Conservation (phyloP, 2,329 filamentous ascomycete genomes). For the Herpotrichia juniperi region DNA sequence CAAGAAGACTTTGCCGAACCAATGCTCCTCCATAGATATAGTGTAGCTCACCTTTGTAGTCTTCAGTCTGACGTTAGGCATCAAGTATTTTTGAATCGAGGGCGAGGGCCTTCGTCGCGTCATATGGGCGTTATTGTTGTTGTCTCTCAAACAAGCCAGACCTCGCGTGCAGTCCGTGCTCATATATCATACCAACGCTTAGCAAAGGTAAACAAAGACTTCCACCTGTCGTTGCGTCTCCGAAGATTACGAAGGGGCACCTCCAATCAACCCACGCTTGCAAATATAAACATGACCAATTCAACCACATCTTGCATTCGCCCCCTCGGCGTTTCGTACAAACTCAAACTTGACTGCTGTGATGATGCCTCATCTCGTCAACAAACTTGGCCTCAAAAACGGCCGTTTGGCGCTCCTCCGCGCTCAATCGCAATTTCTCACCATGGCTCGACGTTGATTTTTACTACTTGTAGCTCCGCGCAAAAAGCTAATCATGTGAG, state of each 20-base stretch:
- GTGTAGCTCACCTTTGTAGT: conserved; percentile 30
- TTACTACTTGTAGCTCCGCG: conserved; percentile 47
- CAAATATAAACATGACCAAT: conserved; percentile 39
- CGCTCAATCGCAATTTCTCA: conserved; percentile 14
- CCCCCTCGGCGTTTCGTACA: conserved; percentile 17
- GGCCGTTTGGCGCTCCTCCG: conserved; percentile 23
- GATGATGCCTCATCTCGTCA: conserved; percentile 22
- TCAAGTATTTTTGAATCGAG: conserved; percentile 18
- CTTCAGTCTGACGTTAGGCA: conserved; percentile 22
- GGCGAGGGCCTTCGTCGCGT: conserved; percentile 20
- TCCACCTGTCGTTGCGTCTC: conserved; percentile 30
- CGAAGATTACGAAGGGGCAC: too few species aligned
- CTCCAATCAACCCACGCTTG: conserved; percentile 21
- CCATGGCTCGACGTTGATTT: conserved; percentile 45
- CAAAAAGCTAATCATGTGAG: conserved; percentile 47
- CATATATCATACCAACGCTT: conserved; percentile 33
- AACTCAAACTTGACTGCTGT: too few species aligned
- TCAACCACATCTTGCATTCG: conserved; percentile 27
- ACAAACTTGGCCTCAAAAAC: conserved; percentile 23
- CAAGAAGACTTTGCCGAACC: conserved; percentile 35
- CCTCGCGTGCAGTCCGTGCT: conserved; percentile 16
- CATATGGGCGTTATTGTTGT: conserved; percentile 30
- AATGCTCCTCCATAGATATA: conserved; percentile 37
- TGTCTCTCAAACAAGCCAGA: conserved; percentile 21
- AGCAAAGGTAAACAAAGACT: conserved; percentile 38